Percentiles rank a stretch among this genome's conserved stretches.
Evolutionary conservation across 441 rosid species (phyloP).

Genomic region (Aleurites moluccanus): DNA sequence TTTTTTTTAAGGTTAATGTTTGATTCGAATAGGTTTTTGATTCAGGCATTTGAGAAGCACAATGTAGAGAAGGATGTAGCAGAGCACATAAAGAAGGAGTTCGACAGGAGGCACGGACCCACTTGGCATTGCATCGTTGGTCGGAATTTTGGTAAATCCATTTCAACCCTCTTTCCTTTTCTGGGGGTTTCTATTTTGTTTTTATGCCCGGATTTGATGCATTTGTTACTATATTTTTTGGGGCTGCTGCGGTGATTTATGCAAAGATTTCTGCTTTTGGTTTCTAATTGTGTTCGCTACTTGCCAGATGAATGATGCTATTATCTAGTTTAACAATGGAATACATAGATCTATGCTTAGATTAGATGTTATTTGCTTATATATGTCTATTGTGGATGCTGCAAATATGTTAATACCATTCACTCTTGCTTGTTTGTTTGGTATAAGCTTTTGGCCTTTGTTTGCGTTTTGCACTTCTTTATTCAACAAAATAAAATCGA

Average conservation of each 20-base stretch:
- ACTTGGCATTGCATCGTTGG: constrained; percentile 99
- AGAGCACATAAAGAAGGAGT: constrained; percentile 95
- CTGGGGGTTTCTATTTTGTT: neutral
- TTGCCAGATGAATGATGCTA: neutral
- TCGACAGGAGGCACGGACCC: constrained; percentile 89
- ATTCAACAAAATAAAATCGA: neutral
- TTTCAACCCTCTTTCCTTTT: constrained; percentile 7
- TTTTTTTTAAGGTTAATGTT: constrained; percentile 4
- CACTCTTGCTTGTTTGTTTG: neutral
- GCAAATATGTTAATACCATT: neutral
- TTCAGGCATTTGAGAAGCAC: constrained; percentile 79
- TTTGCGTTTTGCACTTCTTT: neutral
- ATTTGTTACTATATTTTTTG: neutral
- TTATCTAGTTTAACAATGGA: constrained; percentile 7
- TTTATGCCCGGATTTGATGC: constrained; percentile 20
- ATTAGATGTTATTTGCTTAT: constrained; percentile 8
- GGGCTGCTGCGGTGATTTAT: constrained; percentile 6
- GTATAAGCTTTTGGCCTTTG: neutral
- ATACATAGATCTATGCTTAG: constrained; percentile 22
- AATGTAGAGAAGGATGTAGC: constrained; percentile 96
- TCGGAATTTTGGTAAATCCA: constrained; percentile 84
- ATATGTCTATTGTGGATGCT: neutral
- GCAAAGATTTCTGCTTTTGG: neutral
- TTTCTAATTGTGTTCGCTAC: neutral
- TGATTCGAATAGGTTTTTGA: neutral